A percentile compares a stretch with the other conserved stretches of the same genome.
phyloP scores from a whole-genome alignment of 495 filamentous ascomycete species.

The Xylaria scruposa region DNA sequence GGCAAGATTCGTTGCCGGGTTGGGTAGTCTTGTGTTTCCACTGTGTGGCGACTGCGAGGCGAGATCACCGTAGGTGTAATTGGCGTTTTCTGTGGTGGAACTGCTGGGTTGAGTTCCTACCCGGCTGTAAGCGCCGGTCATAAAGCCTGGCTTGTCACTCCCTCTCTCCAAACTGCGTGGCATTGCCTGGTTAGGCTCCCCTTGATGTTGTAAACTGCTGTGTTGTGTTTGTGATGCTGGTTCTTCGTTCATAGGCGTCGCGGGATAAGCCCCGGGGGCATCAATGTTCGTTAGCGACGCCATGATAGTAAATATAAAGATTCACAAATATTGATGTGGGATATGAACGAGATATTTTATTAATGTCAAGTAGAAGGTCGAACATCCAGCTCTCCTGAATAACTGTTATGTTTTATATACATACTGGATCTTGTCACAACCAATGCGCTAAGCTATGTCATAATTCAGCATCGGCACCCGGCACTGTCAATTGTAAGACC shows the following conservation, averaged over 20 bases:
- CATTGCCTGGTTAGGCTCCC: neutral
- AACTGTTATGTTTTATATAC: neutral
- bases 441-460: conserved; percentile 19
- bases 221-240: neutral
- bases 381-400: no score
- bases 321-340: neutral
- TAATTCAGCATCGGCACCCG: neutral
- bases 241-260: conserved; percentile 15
- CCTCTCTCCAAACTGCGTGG: conserved; percentile 4
- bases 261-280: conserved; percentile 16
- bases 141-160: conserved; percentile 29
- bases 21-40: neutral
- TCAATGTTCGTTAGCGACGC: conserved; percentile 6
- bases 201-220: neutral
- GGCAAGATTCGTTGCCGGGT: neutral
- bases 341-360: neutral
- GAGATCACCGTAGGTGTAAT: neutral
- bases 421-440: neutral
- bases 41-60: neutral
- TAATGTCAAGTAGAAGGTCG: neutral
- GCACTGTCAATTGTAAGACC: neutral
- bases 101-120: neutral
- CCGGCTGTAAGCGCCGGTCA: conserved; percentile 36
- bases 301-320: neutral
- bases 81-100: neutral